Conservation (phyloP, 75 land plant species). For the Selaginella tamariscina region DNA sequence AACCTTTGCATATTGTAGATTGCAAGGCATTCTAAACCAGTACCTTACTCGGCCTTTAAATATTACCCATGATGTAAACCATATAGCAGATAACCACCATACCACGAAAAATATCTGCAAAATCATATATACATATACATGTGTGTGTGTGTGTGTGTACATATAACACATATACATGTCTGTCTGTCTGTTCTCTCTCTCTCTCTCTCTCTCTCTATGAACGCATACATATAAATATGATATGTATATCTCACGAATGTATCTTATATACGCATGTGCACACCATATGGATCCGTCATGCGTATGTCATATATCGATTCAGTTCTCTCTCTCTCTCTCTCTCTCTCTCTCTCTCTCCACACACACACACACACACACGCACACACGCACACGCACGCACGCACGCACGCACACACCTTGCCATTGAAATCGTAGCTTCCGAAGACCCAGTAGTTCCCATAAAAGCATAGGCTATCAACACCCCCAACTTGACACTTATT, state of each 20-base stretch:
- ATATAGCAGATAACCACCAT: constrained; percentile 33
- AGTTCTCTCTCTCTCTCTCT: too few species aligned
- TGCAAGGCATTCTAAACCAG: constrained; percentile 32
- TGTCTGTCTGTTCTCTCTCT: too few species aligned
- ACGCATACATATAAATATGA: too few species aligned
- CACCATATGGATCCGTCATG: too few species aligned
- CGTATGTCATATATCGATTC: too few species aligned
- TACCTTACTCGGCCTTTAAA: constrained; percentile 25
- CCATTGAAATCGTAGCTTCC: constrained; percentile 28
- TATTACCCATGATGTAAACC: constrained; percentile 30
- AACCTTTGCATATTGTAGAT: constrained; percentile 21
- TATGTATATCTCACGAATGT: too few species aligned
- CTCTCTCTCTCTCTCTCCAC: too few species aligned
- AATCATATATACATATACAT: too few species aligned
- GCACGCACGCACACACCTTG: constrained; percentile 27
- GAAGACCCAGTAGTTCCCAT: constrained; percentile 29
- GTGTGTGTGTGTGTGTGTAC: background rate
- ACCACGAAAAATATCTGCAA: constrained; percentile 32
- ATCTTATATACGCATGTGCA: too few species aligned
- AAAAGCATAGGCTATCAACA: constrained; percentile 35
- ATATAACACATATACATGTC: too few species aligned
- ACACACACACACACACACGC: too few species aligned
- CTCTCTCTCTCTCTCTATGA: too few species aligned
- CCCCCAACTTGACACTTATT: constrained; percentile 33
- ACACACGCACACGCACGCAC: constrained; percentile 13